A percentile compares a stretch with the other conserved stretches of the same genome.
Conservation (phyloP, 371 early-diverging fungal species). For the Rhizopus microsporus region DNA sequence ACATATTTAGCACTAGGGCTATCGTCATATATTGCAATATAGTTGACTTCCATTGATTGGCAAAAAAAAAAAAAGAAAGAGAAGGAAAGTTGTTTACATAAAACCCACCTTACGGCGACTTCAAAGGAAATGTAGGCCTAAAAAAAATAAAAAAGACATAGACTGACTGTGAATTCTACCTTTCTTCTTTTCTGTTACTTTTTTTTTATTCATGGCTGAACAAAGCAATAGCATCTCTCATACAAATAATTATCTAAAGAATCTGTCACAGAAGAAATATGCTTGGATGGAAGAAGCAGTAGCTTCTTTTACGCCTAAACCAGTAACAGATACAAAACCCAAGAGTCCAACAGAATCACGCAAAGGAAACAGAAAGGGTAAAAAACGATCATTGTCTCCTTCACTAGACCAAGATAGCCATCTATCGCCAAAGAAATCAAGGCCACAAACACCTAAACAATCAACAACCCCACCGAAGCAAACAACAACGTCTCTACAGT, state of each 20-base stretch:
- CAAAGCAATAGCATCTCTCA: constrained; percentile 6
- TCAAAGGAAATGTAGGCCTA: too few relatives aligned
- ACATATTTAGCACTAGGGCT: constrained; percentile 44
- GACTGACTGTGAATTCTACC: not conserved
- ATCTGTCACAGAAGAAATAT: constrained; percentile 51
- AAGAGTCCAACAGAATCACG: constrained; percentile 2
- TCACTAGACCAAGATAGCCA: not conserved
- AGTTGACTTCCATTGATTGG: constrained; percentile 38
- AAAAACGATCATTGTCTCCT: constrained; percentile 3
- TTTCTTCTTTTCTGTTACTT: not conserved
- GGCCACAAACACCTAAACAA: constrained; percentile 3
- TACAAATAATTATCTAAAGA: constrained; percentile 42
- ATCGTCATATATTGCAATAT: constrained; percentile 60
- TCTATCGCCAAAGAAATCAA: constrained; percentile 8
- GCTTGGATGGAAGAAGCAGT: constrained; percentile 51
- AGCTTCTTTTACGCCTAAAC: constrained; percentile 6
- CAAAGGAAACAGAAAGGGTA: constrained; percentile 1
- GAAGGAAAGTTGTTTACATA: not conserved
- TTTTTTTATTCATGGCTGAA: constrained; percentile 1
- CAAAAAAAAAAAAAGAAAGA: constrained; percentile 1
- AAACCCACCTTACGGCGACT: not conserved
- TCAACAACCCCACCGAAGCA: not conserved
- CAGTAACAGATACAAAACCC: constrained; percentile 1
- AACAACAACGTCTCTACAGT: not conserved
- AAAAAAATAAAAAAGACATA: too few relatives aligned